Evolutionary conservation across 1,139 yeast genomes (phyloP), one percentile per base, ranked within the genome.

Genomic region (Saccharomycopsis hybrid): DNA sequence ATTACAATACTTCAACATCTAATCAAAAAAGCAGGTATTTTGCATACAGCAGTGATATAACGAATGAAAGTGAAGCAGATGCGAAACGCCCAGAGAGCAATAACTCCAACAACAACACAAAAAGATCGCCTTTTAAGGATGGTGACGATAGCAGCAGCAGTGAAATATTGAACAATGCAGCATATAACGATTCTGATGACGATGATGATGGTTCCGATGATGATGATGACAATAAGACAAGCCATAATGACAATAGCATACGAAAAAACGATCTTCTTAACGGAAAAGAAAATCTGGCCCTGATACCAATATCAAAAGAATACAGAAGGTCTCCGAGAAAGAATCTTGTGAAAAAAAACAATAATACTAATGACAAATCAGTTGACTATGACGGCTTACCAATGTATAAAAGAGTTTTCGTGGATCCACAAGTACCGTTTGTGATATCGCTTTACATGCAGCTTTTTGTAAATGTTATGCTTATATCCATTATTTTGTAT

Each of bases 391-490:
- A 25, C 7, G 9, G n/a, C 9, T 18, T 43, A 29, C 46, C 46
- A 7, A 9, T 43, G n/a, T 31, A 33, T 13, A 40, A 11, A 18
- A 40, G 43, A 40, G 11, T 40, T 5, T 40, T 40, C 30, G 39
- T 71, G 47, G 74, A 85, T 56, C 83, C 86, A 1, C 71, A 72
- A 47, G 66, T 77, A 2, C 92, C 95, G 0, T 81, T 80, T 57
- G 76, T 85, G 28, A 63, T 87, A 8, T 79, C 89, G 31, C 66
- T 88, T 37, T 83, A 88, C 56, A 66, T 87, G 36, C 97, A 89
- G 63, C 71, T 88, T 4, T 51, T 77, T 1, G 72, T 86, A 61
- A 89, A 90, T 60, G 63, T 80, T 1, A 60, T 80, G 3, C 71
- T 90, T 40, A 72, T 84, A 32, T 64, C 77, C 1, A 67, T 80